Base-by-base conservation (phyloP, 2,329 filamentous ascomycete species). In the Sporothrix dimorphospora region DNA sequence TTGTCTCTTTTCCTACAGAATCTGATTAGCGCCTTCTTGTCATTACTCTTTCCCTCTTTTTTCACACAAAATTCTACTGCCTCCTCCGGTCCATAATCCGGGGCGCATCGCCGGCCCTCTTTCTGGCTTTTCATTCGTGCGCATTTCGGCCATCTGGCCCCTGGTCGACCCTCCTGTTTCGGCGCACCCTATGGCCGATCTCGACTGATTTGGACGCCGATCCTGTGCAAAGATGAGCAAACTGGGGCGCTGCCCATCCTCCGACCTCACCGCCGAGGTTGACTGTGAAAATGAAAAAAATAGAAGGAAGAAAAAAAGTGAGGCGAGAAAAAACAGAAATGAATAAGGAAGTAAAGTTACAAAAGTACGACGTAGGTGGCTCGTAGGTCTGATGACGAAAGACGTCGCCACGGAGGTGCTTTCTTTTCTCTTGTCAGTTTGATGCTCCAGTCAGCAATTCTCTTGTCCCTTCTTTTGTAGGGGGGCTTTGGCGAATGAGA, bases 131-230 rank as follows among this genome's bases (percentile, higher is more conserved):
- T 65, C 12, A 65, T 45, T 65, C 38, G 59, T 45, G 59, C 59
- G 59, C 59, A 65, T 65, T 65, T 65, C n/a, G 30, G 30, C 2
- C 30, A 5, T n/a, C 55, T n/a, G 11, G 38, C 34, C 59, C 47
- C 47, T 49, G 47, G 16, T 24, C 34, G 30, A 9, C n/a, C n/a
- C 59, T 63, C 59, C 59, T 42, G 42, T 45, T 63, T 63, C 59
- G 59, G 59, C 38, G 59, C 59, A 8, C 45, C 2, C 2, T 63
- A 19, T 45, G 59, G 59, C 38, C 59, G 59, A 65, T 45, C 59
- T 12, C 40, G 59, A 65, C 59, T 38, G 59, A 42, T 45, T 65
- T 40, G 59, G 59, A n/a, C 14, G 59, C 38, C 38, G 59, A 65
- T 65, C 59, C 21, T 42, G 38, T 40, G 14, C 55, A 45, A 21